Base-by-base conservation (phyloP, 106 monocot species). In the Alisma plantagoaquatica region DNA sequence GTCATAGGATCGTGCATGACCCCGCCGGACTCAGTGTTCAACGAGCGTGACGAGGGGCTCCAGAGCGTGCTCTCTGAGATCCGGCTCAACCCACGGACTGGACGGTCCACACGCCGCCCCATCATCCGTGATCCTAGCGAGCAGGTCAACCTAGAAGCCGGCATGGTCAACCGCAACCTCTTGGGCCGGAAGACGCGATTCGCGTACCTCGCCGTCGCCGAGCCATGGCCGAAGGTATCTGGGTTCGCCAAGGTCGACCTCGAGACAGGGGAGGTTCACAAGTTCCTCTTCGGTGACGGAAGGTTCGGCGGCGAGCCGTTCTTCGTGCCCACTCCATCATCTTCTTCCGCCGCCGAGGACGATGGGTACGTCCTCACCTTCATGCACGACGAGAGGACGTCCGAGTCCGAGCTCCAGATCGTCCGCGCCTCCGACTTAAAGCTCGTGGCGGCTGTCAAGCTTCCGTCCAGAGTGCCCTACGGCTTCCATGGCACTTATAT, bases 401-500 rank as follows among this genome's bases (percentile, higher is more conserved):
- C 65, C 14, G 50, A 52, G 45, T 81, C 84, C 32, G 69, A 84
- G 72, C 55, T 91, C 29, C 35, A 74, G 35, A 58, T 91, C 31
- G 73, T 92, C 27, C 63, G 77, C 51, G 86, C 76, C 17, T 29
- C 55, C n/a, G 63, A 68, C 62, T 77, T 92, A 86, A 29, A 48
- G 59, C 21, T 64, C 12, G 86, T 76, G 68, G 92, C 76, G 5
- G 28, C 78, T 1, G 82, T 92, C 16, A 58, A 72, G 73, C 56
- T 92, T 31, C 92, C 92, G 27, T 76, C 76, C 0, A 70, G 92
- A 10, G 92, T 92, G 1, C 92, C 92, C 0, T 92, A 86, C 49
- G 92, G 92, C 0, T 92, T 92, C 62, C 92, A 92, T 49, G 92
- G 92, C 11, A 92, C 87, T 0, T 92, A 86, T 53, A 51, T 92